Percentiles rank a stretch among this genome's conserved stretches.
phyloP scores from a whole-genome alignment of 495 filamentous ascomycete genomes.

The Hypoxylon subgilvum region DNA sequence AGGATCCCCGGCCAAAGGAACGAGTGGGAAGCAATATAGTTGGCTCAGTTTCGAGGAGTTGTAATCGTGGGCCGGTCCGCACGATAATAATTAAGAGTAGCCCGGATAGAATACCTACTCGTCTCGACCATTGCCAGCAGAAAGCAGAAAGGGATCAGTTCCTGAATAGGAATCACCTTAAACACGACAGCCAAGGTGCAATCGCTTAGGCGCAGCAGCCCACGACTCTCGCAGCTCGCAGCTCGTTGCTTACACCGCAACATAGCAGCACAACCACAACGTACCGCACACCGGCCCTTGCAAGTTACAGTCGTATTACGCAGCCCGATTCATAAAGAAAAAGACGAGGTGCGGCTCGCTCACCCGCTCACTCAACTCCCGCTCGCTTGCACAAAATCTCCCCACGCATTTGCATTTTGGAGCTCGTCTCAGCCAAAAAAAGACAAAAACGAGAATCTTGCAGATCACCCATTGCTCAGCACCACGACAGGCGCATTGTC shows the following conservation, averaged over 20 bases:
- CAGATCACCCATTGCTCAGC: constrained; percentile 34
- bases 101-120: constrained; percentile 12
- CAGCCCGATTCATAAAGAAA: constrained; percentile 35
- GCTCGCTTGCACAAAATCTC: constrained; percentile 40
- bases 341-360: constrained; percentile 39
- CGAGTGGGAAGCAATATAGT: constrained; percentile 27
- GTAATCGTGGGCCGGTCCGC: constrained; percentile 41
- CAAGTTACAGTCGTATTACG: constrained; percentile 45
- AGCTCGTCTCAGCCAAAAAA: constrained; percentile 18
- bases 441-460: constrained; percentile 8
- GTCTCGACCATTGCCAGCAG: constrained; percentile 14
- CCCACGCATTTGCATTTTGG: constrained; percentile 39
- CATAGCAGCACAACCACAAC: constrained; percentile 31
- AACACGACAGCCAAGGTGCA: constrained; percentile 21
- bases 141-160: too few species aligned
- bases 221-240: constrained; percentile 13
- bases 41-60: constrained; percentile 30
- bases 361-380: too few species aligned
- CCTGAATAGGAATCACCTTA: constrained; percentile 20
- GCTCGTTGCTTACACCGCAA: constrained; percentile 38
- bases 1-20: constrained; percentile 30
- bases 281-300: constrained; percentile 38
- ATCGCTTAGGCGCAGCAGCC: constrained; percentile 31
- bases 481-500: constrained; percentile 33
- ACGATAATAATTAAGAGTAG: constrained; percentile 30